Evolutionary conservation across 768 basidiomycete genomes (phyloP).

Genomic region (Fomitopsis serialis): DNA sequence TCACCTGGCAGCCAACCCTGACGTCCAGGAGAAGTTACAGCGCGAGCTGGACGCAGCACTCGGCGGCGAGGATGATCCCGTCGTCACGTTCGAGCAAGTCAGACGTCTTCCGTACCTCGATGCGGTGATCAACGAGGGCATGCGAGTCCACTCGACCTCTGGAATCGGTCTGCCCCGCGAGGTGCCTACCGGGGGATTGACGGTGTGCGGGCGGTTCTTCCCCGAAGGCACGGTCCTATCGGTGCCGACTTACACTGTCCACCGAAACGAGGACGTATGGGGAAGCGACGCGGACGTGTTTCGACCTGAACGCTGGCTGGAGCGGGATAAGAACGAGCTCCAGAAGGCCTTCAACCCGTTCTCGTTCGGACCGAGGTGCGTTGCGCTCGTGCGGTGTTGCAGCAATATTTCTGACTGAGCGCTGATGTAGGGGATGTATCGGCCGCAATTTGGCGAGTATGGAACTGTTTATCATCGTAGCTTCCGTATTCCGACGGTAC

Average conservation of each 20-base stretch:
- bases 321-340: constrained; percentile 52
- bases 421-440: constrained; percentile 51
- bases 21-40: constrained; percentile 64
- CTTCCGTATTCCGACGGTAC: constrained; percentile 71
- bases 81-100: constrained; percentile 58
- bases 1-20: constrained; percentile 65
- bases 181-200: constrained; percentile 70
- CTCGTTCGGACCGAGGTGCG: constrained; percentile 67
- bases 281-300: constrained; percentile 70
- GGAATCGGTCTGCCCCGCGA: constrained; percentile 78
- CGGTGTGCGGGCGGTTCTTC: constrained; percentile 52
- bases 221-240: constrained; percentile 66
- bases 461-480: constrained; percentile 74
- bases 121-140: constrained; percentile 81
- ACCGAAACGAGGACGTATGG: constrained; percentile 69
- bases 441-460: constrained; percentile 77
- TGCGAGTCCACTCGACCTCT: constrained; percentile 81
- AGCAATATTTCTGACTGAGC: background rate
- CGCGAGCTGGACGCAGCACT: constrained; percentile 65
- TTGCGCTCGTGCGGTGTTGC: background rate
- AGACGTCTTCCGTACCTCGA: constrained; percentile 76
- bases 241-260: constrained; percentile 80
- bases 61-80: constrained; percentile 54
- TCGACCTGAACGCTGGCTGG: constrained; percentile 84
- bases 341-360: constrained; percentile 83